A percentile compares a stretch with the other conserved stretches of the same genome.
These are phyloP conservation scores for Volutella citrinella DNA, from an alignment of 2,329 filamentous ascomycete genomes.

Conservation along the genomic window DNA sequence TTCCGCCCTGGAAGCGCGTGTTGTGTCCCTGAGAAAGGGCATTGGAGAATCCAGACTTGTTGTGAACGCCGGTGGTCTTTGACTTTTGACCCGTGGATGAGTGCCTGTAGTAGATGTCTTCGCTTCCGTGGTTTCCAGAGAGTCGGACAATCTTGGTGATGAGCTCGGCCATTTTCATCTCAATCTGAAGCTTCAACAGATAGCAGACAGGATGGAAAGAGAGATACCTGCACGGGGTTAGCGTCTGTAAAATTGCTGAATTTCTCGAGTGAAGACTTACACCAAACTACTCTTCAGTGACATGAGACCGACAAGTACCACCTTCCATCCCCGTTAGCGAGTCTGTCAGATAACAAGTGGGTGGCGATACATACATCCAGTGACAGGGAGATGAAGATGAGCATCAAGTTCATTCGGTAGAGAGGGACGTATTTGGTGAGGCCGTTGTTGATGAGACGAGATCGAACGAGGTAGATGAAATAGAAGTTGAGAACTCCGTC, in stretches of 20 bases:
- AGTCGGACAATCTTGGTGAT: constrained; percentile 34
- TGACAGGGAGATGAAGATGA: constrained; percentile 24
- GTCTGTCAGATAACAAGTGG: rapidly evolving
- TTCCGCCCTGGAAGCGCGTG: background rate
- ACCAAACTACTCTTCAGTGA: constrained; percentile 23
- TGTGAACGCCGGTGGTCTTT: background rate
- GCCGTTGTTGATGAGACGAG: constrained; percentile 43
- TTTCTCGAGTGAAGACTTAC: constrained; percentile 9
- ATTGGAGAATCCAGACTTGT: background rate
- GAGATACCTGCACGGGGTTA: constrained; percentile 18
- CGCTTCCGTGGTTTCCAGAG: background rate
- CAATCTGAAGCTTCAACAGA: constrained; percentile 47
- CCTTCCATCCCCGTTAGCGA: constrained; percentile 3
- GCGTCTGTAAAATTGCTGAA: rapidly evolving
- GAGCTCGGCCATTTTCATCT: constrained; percentile 49
- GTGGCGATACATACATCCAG: constrained; percentile 16
- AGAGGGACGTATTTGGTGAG: constrained; percentile 46
- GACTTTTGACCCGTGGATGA: constrained; percentile 5
- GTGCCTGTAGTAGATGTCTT: constrained; percentile 10
- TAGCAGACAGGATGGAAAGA: constrained; percentile 45
- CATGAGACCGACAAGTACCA: constrained; percentile 25
- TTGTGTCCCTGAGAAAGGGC: constrained; percentile 1
- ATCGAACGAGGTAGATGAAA: constrained; percentile 45
- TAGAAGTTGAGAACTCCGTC: constrained; percentile 48
- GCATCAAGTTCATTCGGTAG: constrained; percentile 29